phyloP scores from a whole-genome alignment of 169 alveolate species.

The Perkinsus olseni region DNA sequence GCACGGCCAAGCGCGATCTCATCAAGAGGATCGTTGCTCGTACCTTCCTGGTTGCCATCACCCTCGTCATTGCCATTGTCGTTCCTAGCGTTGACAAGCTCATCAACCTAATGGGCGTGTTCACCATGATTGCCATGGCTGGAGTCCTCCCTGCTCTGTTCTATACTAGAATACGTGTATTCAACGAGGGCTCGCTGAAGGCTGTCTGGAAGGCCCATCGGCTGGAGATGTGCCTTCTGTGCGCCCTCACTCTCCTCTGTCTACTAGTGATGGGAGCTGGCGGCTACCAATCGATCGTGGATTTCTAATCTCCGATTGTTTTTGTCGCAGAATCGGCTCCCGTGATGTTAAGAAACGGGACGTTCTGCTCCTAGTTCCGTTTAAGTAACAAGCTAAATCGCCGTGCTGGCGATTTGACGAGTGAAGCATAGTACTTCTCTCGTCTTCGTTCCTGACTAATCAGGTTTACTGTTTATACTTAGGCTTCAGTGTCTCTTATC shows the following conservation, averaged over 20 bases:
- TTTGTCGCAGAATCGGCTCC: not conserved
- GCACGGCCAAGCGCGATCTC: constrained; percentile 3
- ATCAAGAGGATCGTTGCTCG: not conserved
- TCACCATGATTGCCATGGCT: not conserved
- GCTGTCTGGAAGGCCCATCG: not conserved
- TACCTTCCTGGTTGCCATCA: not conserved
- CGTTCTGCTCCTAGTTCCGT: not conserved
- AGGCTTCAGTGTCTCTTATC: not conserved
- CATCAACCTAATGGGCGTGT: not conserved
- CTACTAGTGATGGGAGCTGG: not conserved
- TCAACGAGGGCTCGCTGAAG: not conserved
- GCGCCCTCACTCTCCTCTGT: not conserved
- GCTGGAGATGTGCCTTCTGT: not conserved
- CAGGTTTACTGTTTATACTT: not conserved
- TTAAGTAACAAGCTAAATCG: not conserved
- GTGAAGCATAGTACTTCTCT: not conserved
- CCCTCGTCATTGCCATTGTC: not conserved
- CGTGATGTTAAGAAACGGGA: not conserved
- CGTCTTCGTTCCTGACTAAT: not conserved
- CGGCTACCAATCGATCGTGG: not conserved
- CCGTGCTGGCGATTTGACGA: not conserved
- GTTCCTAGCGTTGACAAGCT: not conserved
- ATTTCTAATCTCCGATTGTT: not conserved
- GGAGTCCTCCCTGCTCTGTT: constrained; percentile 1
- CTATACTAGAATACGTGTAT: not conserved